Evolutionary conservation across 2,329 filamentous ascomycete species (phyloP).

Genomic region (Cercospora sp.): DNA sequence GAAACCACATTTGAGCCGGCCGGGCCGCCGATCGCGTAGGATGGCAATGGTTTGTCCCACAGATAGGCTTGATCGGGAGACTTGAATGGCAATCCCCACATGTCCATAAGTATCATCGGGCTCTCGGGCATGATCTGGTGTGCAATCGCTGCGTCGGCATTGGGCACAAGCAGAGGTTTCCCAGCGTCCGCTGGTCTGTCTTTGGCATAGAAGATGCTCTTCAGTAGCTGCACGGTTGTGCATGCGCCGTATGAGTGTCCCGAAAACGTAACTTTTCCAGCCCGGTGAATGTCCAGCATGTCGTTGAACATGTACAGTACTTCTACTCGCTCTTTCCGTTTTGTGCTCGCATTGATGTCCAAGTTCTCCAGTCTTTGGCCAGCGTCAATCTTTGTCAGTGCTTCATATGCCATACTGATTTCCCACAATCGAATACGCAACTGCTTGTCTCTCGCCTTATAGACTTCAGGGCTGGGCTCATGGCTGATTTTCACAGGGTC

Average conservation of each 20-base stretch:
- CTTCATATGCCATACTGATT: slow-evolving; percentile 68
- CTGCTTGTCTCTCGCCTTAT: slow-evolving; percentile 68
- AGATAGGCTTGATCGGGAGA: slow-evolving; percentile 64
- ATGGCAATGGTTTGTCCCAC: slow-evolving; percentile 71
- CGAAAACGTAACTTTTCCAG: slow-evolving; percentile 71
- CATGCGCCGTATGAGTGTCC: slow-evolving; percentile 82
- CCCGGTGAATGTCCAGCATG: slow-evolving; percentile 67
- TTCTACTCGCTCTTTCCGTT: slow-evolving; percentile 42
- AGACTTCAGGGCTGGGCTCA: slow-evolving; percentile 61
- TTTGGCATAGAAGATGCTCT: slow-evolving; percentile 69
- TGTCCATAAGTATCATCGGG: slow-evolving; percentile 70
- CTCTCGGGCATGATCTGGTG: slow-evolving; percentile 68
- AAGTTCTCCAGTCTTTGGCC: slow-evolving; percentile 52
- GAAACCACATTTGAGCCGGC: slow-evolving; percentile 63
- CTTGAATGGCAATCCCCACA: slow-evolving; percentile 75
- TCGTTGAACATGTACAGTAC: slow-evolving; percentile 61
- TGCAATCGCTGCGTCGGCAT: slow-evolving; percentile 56
- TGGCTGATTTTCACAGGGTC: slow-evolving; percentile 58
- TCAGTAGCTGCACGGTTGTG: slow-evolving; percentile 73
- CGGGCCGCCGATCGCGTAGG: slow-evolving; percentile 57
- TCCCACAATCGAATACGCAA: slow-evolving; percentile 78
- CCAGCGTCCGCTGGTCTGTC: slow-evolving; percentile 45
- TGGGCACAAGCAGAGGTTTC: slow-evolving; percentile 63
- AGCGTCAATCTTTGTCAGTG: slow-evolving; percentile 65
- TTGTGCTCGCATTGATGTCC: slow-evolving; percentile 43